Evolutionary conservation across 2,329 filamentous ascomycete genomes (phyloP).

Genomic region (Chalara sp.): DNA sequence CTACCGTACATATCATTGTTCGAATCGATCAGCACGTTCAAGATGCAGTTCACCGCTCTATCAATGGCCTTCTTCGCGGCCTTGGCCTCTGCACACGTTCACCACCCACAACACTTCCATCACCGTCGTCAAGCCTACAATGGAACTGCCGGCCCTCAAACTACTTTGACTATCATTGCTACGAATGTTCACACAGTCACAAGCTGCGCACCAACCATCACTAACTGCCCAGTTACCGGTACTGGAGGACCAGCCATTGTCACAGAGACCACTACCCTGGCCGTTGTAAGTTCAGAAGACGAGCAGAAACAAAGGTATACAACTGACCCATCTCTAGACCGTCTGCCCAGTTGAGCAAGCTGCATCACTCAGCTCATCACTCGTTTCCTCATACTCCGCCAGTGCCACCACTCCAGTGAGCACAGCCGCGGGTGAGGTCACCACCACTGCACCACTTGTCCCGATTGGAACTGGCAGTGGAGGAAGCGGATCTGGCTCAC

Average conservation of each 20-base stretch:
- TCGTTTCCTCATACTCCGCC: conserved; percentile 26
- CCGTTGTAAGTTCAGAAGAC: conserved; percentile 27
- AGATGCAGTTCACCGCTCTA: conserved; percentile 24
- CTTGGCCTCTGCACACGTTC: conserved; percentile 19
- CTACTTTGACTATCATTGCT: conserved; percentile 34
- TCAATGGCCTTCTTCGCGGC: conserved; percentile 28
- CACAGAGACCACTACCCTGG: conserved; percentile 33
- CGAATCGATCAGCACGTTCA: conserved; percentile 11
- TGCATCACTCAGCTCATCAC: conserved; percentile 33
- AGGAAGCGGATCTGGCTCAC: background rate
- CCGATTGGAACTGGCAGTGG: conserved; percentile 5
- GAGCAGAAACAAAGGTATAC: background rate
- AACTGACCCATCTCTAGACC: conserved; percentile 26
- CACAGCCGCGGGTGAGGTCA: background rate
- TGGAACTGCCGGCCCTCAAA: conserved; percentile 17
- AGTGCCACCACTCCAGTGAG: conserved; percentile 1
- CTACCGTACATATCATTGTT: conserved; percentile 5
- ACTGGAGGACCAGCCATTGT: conserved; percentile 24
- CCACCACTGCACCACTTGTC: conserved; percentile 6
- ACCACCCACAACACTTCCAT: conserved; percentile 21
- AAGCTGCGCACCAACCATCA: conserved; percentile 32
- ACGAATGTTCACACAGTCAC: conserved; percentile 31
- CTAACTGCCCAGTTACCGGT: conserved; percentile 32
- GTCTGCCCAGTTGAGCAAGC: conserved; percentile 40
- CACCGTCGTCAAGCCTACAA: conserved; percentile 18